A percentile compares a stretch with the other conserved stretches of the same genome.
These are phyloP conservation scores for Labyrinthula sp. DNA, from an alignment of 352 stramenopile genomes.

Conservation along the genomic window DNA sequence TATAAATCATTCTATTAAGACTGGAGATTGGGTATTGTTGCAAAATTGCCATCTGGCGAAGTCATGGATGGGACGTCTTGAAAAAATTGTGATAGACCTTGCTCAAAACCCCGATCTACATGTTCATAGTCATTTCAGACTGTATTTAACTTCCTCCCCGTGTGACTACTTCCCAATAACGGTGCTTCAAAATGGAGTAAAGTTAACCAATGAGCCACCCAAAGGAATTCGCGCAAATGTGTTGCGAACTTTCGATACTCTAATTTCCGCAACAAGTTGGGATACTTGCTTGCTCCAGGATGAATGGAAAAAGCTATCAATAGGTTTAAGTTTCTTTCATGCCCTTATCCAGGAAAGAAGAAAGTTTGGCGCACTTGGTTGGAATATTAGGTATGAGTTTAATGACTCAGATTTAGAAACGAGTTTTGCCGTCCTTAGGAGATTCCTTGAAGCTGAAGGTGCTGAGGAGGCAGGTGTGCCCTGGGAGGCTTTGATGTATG, in stretches of 20 bases:
- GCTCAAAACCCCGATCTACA: conserved; percentile 22
- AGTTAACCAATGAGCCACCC: conserved; percentile 69
- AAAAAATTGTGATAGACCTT: conserved; percentile 56
- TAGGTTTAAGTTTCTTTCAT: conserved; percentile 71
- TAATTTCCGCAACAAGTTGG: conserved; percentile 43
- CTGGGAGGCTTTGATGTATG: conserved; percentile 73
- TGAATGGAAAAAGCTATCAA: conserved; percentile 60
- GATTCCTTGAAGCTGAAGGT: conserved; percentile 69
- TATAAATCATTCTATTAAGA: conserved; percentile 54
- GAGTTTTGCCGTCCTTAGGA: conserved; percentile 56
- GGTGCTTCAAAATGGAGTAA: conserved; percentile 69
- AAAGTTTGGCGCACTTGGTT: conserved; percentile 74
- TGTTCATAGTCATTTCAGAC: conserved; percentile 48
- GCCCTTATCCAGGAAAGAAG: conserved; percentile 70
- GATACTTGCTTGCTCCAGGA: conserved; percentile 38
- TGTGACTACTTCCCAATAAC: conserved; percentile 69
- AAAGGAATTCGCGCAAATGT: conserved; percentile 69
- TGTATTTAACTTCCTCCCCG: conserved; percentile 73
- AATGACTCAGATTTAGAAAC: conserved; percentile 81
- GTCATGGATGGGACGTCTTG: conserved; percentile 70
- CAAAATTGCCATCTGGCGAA: conserved; percentile 81
- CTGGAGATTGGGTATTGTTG: conserved; percentile 70
- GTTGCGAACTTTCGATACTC: conserved; percentile 61
- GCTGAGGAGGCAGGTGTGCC: conserved; percentile 64
- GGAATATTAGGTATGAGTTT: conserved; percentile 87